Evolutionary conservation across 2,329 filamentous ascomycete genomes (phyloP).

Genomic region (Hypoxylon sp.): DNA sequence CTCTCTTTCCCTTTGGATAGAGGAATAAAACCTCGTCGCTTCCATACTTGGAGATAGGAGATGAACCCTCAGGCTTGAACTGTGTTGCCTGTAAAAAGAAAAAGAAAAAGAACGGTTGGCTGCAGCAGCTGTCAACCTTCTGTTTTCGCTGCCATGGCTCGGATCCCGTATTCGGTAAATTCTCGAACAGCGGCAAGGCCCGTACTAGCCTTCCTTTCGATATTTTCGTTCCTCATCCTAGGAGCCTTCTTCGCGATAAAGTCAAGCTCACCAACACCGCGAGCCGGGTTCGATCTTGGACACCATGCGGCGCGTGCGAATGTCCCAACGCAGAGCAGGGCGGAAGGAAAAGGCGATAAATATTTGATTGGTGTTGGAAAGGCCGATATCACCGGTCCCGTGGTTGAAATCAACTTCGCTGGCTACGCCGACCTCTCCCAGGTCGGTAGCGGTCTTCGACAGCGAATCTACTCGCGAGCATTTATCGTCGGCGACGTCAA

Average conservation of each 20-base stretch:
- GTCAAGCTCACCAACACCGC: constrained; percentile 29
- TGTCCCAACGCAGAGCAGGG: constrained; percentile 43
- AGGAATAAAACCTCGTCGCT: constrained; percentile 30
- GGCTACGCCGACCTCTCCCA: constrained; percentile 87
- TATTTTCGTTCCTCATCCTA: constrained; percentile 56
- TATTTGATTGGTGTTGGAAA: constrained; percentile 69
- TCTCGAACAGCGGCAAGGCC: constrained; percentile 48
- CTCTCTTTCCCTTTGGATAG: constrained; percentile 19
- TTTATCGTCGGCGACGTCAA: constrained; percentile 84
- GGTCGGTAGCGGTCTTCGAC: constrained; percentile 84
- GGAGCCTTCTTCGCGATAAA: constrained; percentile 53
- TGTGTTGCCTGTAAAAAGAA: constrained; percentile 9
- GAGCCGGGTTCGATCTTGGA: constrained; percentile 43
- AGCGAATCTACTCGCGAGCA: constrained; percentile 86
- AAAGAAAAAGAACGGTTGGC: constrained; percentile 13
- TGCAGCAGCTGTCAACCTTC: constrained; percentile 11
- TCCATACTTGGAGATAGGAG: constrained; percentile 19
- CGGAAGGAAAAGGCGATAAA: constrained; percentile 56
- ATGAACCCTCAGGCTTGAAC: constrained; percentile 16
- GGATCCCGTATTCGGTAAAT: constrained; percentile 32
- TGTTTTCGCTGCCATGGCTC: constrained; percentile 41
- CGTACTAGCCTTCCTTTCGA: constrained; percentile 50
- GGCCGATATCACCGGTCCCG: constrained; percentile 75
- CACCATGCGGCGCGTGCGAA: constrained; percentile 31
- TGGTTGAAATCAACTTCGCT: constrained; percentile 91